A percentile compares a stretch with the other conserved stretches of the same genome.
phyloP scores from a whole-genome alignment of 768 basidiomycete genomes.

The Pleurotus tuber-regium region DNA sequence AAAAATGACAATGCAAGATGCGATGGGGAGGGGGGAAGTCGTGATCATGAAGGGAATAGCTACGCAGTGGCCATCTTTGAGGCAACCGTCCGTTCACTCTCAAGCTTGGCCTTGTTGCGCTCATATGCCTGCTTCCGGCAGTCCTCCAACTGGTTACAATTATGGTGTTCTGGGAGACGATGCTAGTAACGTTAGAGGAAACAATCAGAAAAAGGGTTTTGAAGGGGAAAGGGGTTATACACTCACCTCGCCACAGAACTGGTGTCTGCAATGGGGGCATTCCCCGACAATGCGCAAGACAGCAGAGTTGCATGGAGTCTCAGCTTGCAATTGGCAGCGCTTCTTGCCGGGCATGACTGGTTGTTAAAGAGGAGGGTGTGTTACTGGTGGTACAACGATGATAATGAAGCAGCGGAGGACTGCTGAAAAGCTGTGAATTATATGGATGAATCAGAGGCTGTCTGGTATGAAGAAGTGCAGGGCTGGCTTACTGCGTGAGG shows the following conservation, averaged over 20 bases:
- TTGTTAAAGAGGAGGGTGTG: too few species aligned
- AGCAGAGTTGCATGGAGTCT: constrained; percentile 70
- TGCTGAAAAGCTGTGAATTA: constrained; percentile 6
- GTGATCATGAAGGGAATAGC: constrained; percentile 5
- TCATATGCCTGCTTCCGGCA: constrained; percentile 88
- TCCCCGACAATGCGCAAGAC: constrained; percentile 82
- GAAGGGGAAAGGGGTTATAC: constrained; percentile 7
- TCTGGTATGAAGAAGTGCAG: constrained; percentile 10
- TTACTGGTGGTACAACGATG: constrained; percentile 11
- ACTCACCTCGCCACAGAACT: constrained; percentile 78
- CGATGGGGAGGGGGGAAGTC: constrained; percentile 14
- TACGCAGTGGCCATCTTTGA: constrained; percentile 84
- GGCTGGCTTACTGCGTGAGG: constrained; percentile 8
- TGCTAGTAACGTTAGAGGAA: constrained; percentile 50
- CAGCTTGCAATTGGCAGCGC: constrained; percentile 70
- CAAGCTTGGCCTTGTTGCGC: constrained; percentile 82
- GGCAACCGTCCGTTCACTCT: constrained; percentile 84
- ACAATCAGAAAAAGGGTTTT: constrained; percentile 18
- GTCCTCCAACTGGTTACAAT: constrained; percentile 78
- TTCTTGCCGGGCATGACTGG: constrained; percentile 81
- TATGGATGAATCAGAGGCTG: constrained; percentile 7
- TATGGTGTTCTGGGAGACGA: constrained; percentile 86
- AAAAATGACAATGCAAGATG: constrained; percentile 12
- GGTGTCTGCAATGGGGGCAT: constrained; percentile 74
- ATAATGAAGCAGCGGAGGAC: background rate